Base-by-base conservation (phyloP, 257 asterid species). In the Scutellaria minor region DNA sequence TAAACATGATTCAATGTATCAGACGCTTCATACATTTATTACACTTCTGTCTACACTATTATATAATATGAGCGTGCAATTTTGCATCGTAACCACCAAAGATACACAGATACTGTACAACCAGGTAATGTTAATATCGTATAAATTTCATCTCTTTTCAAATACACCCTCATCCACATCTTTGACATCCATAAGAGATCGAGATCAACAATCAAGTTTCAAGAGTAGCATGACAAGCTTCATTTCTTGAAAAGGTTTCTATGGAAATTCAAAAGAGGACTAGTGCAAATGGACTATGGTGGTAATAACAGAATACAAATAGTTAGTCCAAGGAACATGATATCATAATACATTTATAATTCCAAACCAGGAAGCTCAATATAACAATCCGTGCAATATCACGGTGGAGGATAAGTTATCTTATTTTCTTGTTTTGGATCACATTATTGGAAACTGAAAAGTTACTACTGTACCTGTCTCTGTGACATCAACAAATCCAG, bases 351-450 rank as follows among this genome's bases (percentile, higher is more conserved):
- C 35, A 37, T 58, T 50, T n/a, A 59, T 35, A 61, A 72, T 73
- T 58, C 40, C 37, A 55, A 48, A 20, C 51, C 62, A 66, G 24
- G 53, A 40, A 62, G 60, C 72, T 62, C 60, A 37, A 74, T 46
- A 68, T 47, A 56, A 47, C 66, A 41, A 65, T 68, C 56, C n/a
- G 11, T 47, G 61, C 40, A 70, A 64, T 70, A 70, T 44, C 50
- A n/a, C 59, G 45, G 31, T n/a, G 24, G 27, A 27, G 3, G 35
- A 27, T 18, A 27, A 27, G 35, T 27, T 0, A 27, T 27, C 35
- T 27, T 27, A 18, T 18, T 18, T 18, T 18, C 18, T 18, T 18
- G 18, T 18, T 18, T 18, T 18, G 18, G 18, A 18, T 18, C 18
- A 18, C 18, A 18, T 18, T 18, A 18, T 18, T 18, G 18, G 18